phyloP scores from a whole-genome alignment of 179 eudicot species.

The Beta macrorhiza region DNA sequence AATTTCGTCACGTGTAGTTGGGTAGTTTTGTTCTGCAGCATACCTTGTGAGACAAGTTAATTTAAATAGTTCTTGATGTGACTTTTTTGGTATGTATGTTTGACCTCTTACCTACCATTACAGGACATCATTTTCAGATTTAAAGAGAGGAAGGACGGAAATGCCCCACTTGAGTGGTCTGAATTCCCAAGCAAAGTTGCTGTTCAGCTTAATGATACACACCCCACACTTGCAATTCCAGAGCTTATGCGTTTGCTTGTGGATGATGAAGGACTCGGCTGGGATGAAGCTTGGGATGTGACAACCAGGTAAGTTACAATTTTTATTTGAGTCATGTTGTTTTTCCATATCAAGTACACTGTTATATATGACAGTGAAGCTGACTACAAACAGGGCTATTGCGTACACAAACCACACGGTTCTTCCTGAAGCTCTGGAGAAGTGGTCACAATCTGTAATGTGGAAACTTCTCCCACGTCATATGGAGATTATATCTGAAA shows the following conservation, averaged over 20 bases:
- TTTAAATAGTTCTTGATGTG: neutral
- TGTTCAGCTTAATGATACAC: constrained; percentile 96
- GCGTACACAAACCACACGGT: constrained; percentile 99
- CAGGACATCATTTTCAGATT: constrained; percentile 90
- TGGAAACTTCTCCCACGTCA: constrained; percentile 99
- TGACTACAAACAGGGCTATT: constrained; percentile 64
- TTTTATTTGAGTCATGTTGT: constrained; percentile 1
- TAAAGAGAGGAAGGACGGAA: constrained; percentile 73
- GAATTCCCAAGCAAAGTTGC: constrained; percentile 94
- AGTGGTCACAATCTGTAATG: constrained; percentile 97
- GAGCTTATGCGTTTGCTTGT: constrained; percentile 91
- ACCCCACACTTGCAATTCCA: constrained; percentile 95
- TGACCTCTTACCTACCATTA: constrained; percentile 24
- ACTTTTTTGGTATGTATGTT: neutral
- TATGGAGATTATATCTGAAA: constrained; percentile 95
- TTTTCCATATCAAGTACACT: neutral
- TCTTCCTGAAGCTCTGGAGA: constrained; percentile 97
- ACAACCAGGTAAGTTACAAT: constrained; percentile 52
- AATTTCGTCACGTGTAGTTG: neutral
- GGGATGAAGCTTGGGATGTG: constrained; percentile 99
- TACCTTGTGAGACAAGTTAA: neutral
- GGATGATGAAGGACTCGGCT: constrained; percentile 96
- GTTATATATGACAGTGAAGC: neutral
- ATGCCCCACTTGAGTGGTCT: constrained; percentile 58
- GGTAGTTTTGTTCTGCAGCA: neutral